Percentiles rank a stretch among this genome's conserved stretches.
phyloP scores from a whole-genome alignment of 176 grass and related monocot genomes.

The Carex kokanica region DNA sequence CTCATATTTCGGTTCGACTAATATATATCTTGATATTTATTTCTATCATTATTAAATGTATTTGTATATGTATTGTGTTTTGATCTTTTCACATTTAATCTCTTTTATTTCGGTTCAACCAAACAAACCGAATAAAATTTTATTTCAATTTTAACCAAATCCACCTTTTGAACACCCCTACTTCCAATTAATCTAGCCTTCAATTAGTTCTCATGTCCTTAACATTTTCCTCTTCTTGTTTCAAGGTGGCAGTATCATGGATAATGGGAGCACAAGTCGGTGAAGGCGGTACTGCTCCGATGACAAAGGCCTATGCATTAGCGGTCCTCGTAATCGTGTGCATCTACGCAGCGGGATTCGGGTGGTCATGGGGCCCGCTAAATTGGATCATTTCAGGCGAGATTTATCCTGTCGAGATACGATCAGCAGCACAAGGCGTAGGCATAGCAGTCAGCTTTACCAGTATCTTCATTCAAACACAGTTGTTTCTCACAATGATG shows the following conservation, averaged over 20 bases:
- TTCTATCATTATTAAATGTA: too few relatives aligned
- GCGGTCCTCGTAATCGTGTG: conserved; percentile 56
- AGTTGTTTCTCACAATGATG: conserved; percentile 79
- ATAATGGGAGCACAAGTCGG: conserved; percentile 58
- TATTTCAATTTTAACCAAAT: too few relatives aligned
- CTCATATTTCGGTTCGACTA: too few relatives aligned
- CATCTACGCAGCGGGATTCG: conserved; percentile 53
- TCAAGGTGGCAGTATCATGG: conserved; percentile 60
- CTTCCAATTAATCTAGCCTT: not conserved
- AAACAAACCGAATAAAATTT: too few relatives aligned
- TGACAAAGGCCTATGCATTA: conserved; percentile 39
- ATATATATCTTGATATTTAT: too few relatives aligned
- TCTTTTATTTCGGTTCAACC: too few relatives aligned
- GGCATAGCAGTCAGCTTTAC: conserved; percentile 48
- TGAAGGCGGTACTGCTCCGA: conserved; percentile 23
- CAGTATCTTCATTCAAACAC: conserved; percentile 69
- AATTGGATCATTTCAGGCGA: conserved; percentile 67
- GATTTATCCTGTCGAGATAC: conserved; percentile 82
- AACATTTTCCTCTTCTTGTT: not conserved
- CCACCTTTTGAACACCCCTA: too few relatives aligned
- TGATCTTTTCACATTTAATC: too few relatives aligned
- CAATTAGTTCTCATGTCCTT: not conserved
- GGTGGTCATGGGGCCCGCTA: conserved; percentile 77
- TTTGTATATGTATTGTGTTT: too few relatives aligned
- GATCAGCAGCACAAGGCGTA: conserved; percentile 71